Evolutionary conservation across 2,329 filamentous ascomycete genomes (phyloP).

Genomic region (Clarireedia sp.): DNA sequence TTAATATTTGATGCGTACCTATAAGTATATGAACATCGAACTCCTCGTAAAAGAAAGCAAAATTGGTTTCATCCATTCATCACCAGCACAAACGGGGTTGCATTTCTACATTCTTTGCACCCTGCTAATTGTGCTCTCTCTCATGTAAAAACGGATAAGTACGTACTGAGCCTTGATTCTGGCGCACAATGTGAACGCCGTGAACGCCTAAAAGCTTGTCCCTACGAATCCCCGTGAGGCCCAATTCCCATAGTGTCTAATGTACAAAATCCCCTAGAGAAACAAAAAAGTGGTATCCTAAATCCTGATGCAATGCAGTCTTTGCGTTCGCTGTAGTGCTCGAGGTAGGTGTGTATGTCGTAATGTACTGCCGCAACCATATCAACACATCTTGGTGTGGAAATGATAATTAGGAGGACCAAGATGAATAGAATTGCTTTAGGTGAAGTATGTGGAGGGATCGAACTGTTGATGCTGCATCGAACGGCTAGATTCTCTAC

Average conservation of each 20-base stretch:
- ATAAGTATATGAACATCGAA: not conserved
- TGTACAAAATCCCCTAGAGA: not conserved
- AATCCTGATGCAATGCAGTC: slow-evolving; percentile 10
- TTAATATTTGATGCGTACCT: not conserved
- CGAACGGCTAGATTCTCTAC: slow-evolving; percentile 28
- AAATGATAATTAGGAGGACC: not conserved
- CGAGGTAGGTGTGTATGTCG: not conserved
- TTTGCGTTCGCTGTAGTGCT: not conserved
- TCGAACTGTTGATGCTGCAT: not conserved
- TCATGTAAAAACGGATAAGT: not conserved
- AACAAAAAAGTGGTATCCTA: slow-evolving; percentile 10
- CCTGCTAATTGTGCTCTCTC: not conserved
- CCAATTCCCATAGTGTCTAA: slow-evolving; percentile 2
- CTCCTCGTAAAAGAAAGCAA: not conserved
- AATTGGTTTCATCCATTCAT: not conserved
- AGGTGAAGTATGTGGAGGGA: not conserved
- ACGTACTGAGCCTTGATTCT: no score
- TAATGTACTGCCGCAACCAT: not conserved
- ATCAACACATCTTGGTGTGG: not conserved
- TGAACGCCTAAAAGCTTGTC: not conserved
- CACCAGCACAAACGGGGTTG: not conserved
- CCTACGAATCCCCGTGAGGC: slow-evolving; percentile 5
- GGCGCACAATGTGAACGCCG: not conserved
- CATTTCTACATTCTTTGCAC: not conserved
- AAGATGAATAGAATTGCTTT: not conserved